A percentile compares a stretch with the other conserved stretches of the same genome.
phyloP scores from a whole-genome alignment of 345 rosid genomes.

The Adansonia digitata region DNA sequence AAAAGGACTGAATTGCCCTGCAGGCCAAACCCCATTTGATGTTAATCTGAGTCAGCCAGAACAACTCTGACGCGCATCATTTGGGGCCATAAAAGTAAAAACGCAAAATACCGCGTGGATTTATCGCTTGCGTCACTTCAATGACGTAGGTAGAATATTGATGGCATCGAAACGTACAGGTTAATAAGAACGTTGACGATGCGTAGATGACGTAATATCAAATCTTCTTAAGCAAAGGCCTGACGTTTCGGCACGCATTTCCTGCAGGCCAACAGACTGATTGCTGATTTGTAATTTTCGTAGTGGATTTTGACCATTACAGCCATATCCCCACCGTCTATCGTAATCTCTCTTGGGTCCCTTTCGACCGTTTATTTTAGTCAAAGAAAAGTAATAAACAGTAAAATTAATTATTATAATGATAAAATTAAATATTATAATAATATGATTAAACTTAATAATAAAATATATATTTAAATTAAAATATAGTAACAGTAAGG shows the following conservation, averaged over 20 bases:
- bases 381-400: no score
- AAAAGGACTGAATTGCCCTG: neutral
- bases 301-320: no score
- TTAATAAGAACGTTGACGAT: neutral
- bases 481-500: no score
- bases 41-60: neutral
- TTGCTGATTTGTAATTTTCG: no score
- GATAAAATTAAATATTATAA: no score
- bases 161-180: neutral
- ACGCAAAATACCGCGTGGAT: neutral
- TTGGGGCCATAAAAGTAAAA: neutral
- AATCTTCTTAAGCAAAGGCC: neutral
- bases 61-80: neutral
- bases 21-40: neutral
- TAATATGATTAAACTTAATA: no score
- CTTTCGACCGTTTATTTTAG: no score
- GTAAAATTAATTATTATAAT: no score
- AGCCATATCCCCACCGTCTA: no score
- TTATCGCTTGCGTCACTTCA: neutral
- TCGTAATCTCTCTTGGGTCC: no score
- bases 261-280: no score
- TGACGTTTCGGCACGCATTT: neutral
- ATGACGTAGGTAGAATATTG: neutral
- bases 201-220: neutral
- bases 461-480: no score